A percentile compares a stretch with the other conserved stretches of the same genome.
phyloP scores from a whole-genome alignment of 345 rosid species.

The Hevea brasiliensis region DNA sequence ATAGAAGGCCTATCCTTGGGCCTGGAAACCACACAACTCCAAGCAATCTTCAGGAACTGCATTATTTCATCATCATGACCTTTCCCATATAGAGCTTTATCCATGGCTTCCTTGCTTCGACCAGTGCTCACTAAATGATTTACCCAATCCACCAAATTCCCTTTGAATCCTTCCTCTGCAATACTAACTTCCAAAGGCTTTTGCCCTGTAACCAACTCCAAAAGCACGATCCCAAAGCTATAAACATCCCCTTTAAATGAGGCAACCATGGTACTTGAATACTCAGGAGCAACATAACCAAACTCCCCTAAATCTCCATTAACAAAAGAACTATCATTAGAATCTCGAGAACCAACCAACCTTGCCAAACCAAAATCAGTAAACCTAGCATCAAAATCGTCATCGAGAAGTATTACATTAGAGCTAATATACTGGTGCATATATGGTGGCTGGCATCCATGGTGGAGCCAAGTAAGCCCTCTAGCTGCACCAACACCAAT shows the following conservation, averaged over 20 bases:
- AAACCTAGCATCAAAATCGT: conserved; percentile 81
- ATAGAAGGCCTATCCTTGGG: conserved; percentile 80
- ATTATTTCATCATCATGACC: conserved; percentile 63
- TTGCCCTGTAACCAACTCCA: conserved; percentile 71
- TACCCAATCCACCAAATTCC: conserved; percentile 81
- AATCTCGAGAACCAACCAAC: conserved; percentile 48
- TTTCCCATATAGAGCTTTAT: conserved; percentile 46
- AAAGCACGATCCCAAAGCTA: conserved; percentile 76
- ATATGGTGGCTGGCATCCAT: conserved; percentile 67
- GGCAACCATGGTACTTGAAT: conserved; percentile 61
- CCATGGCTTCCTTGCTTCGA: conserved; percentile 49
- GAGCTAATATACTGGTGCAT: conserved; percentile 77
- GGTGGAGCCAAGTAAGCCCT: conserved; percentile 95
- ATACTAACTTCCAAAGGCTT: conserved; percentile 48
- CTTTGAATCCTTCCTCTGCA: conserved; percentile 56
- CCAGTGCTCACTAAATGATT: conserved; percentile 48
- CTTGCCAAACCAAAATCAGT: conserved; percentile 77
- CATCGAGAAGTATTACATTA: conserved; percentile 71
- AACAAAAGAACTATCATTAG: conserved; percentile 48
- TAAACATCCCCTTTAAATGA: conserved; percentile 81
- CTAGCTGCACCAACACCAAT: conserved; percentile 82
- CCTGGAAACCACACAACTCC: conserved; percentile 55
- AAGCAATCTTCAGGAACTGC: conserved; percentile 63
- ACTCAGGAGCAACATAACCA: conserved; percentile 82
- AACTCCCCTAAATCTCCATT: conserved; percentile 76